These are phyloP conservation scores for Thuidium tamariscinum DNA, from an alignment of 225 moss, liverwort and hornwort genomes.

Conservation along the genomic window DNA sequence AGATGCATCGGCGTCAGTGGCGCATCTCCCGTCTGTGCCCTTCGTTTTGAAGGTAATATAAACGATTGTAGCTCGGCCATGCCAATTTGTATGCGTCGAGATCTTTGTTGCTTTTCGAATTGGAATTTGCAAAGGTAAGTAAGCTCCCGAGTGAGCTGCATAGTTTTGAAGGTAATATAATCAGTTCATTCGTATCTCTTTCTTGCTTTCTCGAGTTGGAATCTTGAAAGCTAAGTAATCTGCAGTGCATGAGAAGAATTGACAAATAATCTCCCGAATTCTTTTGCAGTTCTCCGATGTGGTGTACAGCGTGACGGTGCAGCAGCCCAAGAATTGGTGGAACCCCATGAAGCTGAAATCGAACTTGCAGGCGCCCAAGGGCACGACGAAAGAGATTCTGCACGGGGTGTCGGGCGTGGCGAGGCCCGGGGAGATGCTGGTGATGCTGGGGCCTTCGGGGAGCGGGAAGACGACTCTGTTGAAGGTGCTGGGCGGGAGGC, in stretches of 20 bases:
- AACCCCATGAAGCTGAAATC: constrained; percentile 24
- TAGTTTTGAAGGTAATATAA: background rate
- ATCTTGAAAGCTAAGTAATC: background rate
- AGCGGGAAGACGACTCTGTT: constrained; percentile 77
- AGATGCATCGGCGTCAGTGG: background rate
- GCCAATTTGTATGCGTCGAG: background rate
- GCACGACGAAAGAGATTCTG: constrained; percentile 29
- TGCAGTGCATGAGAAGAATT: background rate
- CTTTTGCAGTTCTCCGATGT: constrained; percentile 59
- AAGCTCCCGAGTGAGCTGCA: too few species aligned
- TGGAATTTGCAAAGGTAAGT: background rate
- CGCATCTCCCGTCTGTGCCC: background rate
- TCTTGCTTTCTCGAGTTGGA: background rate
- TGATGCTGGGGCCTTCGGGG: constrained; percentile 79
- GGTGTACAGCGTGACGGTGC: constrained; percentile 34
- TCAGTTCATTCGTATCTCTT: background rate
- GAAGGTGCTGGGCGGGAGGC: constrained; percentile 48
- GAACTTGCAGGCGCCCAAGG: background rate
- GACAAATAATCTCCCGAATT: background rate
- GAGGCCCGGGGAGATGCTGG: constrained; percentile 64
- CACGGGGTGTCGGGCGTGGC: constrained; percentile 51
- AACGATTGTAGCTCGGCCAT: background rate
- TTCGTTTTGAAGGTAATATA: constrained; percentile 10
- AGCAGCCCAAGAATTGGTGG: constrained; percentile 36
- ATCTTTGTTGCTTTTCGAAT: background rate